These are phyloP conservation scores for Polyrhizophydium stewartii DNA, from an alignment of 371 early-diverging fungal genomes.

Conservation along the genomic window DNA sequence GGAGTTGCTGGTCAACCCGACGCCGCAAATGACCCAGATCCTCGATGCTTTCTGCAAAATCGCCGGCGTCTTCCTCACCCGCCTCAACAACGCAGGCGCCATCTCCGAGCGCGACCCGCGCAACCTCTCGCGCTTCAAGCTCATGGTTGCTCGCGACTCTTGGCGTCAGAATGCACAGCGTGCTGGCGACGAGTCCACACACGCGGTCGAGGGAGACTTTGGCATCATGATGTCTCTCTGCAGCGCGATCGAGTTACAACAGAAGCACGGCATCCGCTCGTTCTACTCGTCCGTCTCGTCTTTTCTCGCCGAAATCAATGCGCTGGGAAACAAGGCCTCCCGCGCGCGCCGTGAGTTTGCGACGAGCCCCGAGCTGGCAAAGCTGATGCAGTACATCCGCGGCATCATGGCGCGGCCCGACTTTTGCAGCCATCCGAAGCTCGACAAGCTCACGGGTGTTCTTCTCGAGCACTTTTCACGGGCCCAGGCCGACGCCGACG, in stretches of 20 bases:
- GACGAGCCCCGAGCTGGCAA: constrained; percentile 28
- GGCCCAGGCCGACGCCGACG: constrained; percentile 25
- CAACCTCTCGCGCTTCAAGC: constrained; percentile 36
- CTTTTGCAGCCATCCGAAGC: constrained; percentile 80
- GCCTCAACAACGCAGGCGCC: constrained; percentile 43
- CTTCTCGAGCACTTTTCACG: constrained; percentile 65
- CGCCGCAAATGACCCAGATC: constrained; percentile 54
- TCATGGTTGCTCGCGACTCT: constrained; percentile 41
- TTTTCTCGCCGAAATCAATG: constrained; percentile 30
- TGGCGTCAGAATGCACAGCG: constrained; percentile 21
- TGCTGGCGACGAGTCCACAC: neutral
- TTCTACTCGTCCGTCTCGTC: constrained; percentile 47
- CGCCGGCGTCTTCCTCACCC: constrained; percentile 42
- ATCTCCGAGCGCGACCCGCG: constrained; percentile 39
- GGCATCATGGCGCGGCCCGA: constrained; percentile 31
- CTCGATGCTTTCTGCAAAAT: constrained; percentile 25
- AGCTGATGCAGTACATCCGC: constrained; percentile 35
- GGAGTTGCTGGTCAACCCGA: constrained; percentile 58
- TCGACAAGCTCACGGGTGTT: constrained; percentile 59
- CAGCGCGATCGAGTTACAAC: constrained; percentile 51
- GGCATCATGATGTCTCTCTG: constrained; percentile 40
- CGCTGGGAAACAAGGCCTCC: constrained; percentile 17
- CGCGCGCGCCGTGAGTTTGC: constrained; percentile 30
- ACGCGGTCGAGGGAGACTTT: constrained; percentile 38
- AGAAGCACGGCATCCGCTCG: constrained; percentile 58